phyloP scores from a whole-genome alignment of 164 flowering plant species.

The Nymphaea thermarum region DNA sequence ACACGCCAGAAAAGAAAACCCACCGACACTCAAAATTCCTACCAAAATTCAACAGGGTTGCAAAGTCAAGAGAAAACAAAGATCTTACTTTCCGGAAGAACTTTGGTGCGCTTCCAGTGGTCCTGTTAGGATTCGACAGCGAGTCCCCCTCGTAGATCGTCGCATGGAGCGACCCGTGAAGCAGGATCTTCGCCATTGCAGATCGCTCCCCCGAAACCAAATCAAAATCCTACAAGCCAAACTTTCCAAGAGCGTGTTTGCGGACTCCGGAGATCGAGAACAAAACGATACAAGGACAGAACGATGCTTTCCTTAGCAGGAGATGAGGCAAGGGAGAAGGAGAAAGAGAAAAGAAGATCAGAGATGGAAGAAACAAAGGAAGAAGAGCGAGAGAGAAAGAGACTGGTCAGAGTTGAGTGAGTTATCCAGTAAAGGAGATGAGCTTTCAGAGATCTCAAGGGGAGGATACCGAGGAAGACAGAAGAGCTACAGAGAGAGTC shows the following conservation, averaged over 20 bases:
- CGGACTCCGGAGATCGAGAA: neutral
- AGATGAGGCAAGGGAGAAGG: neutral
- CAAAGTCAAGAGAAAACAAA: neutral
- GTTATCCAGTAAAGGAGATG: too few relatives aligned
- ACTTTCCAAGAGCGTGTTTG: neutral
- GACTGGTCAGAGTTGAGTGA: too few relatives aligned
- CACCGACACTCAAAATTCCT: neutral
- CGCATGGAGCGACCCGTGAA: slow-evolving; percentile 56
- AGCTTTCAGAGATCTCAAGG: too few relatives aligned
- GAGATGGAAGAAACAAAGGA: too few relatives aligned
- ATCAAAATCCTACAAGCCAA: neutral
- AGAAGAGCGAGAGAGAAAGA: too few relatives aligned
- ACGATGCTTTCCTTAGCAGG: neutral
- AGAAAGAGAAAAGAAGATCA: neutral
- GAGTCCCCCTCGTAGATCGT: slow-evolving; percentile 40
- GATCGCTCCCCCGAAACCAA: neutral
- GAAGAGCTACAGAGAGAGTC: too few relatives aligned
- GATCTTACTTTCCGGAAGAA: slow-evolving; percentile 23
- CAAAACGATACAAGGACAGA: neutral
- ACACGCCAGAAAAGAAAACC: neutral
- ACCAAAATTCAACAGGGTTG: neutral
- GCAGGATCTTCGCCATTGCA: slow-evolving; percentile 26
- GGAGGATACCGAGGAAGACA: too few relatives aligned
- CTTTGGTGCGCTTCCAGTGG: slow-evolving; percentile 19
- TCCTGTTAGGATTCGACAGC: slow-evolving; percentile 13